Base-by-base conservation (phyloP, 345 rosid species). In the Populus euphratica region DNA sequence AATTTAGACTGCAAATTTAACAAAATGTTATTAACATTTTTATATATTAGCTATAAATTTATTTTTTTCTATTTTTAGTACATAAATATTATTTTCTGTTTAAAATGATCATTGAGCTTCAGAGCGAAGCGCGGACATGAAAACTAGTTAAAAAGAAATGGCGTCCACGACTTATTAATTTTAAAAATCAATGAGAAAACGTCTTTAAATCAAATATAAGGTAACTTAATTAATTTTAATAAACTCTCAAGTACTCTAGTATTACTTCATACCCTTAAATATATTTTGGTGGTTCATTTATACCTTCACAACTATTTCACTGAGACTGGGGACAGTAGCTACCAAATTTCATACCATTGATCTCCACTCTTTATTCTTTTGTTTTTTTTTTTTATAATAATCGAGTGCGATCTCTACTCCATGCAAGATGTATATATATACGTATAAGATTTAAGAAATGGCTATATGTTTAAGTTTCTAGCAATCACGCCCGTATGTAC, bases 361-460 rank as follows among this genome's bases (percentile, higher is more conserved):
- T 54, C 61, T 21, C 63, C 9, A 9, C 23, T 56, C 29, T 25
- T 9, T 20, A 33, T 33, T 33, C 0, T 33, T 33, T 0, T 6
- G 1, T 0, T 0, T 0, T 9, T 0, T 0, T 9, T 0, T 9
- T 39, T 41, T 41, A 9, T 11, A 9, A 41, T 41, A 9, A 41
- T 41, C 44, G 12, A 2, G 3, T 21, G n/a, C 17, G 5, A 44
- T 54, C 61, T 21, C 29, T n/a, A 56, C 11, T 56, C 63, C 63
- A 2, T n/a, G 63, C 29, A 1, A 21, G 27, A n/a, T 8, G 62
- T 21, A 8, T 21, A 3, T 3, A 21, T 21, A 3, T 9, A 21
- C 62, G 23, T 3, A 56, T 23, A 56, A 21, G n/a, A 56, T 4
- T 56, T 56, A 56, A n/a, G 27, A n/a, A 56, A 2, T n/a, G 13